Evolutionary conservation across 768 basidiomycete genomes (phyloP).

Genomic region (Tephrocybe sp.): DNA sequence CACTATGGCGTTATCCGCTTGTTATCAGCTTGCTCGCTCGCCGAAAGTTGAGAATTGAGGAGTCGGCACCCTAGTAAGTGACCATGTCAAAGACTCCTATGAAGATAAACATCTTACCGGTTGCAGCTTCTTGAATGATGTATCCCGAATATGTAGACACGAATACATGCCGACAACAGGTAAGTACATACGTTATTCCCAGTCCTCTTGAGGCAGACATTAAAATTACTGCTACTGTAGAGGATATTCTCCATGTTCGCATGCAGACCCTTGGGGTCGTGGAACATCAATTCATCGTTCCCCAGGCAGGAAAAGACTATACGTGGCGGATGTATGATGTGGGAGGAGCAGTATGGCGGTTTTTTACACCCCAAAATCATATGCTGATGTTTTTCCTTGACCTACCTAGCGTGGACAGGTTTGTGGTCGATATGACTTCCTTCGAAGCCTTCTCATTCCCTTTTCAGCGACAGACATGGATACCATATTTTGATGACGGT

Average conservation of each 20-base stretch:
- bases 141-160: constrained; percentile 61
- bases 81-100: background rate
- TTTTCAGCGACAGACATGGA: constrained; percentile 70
- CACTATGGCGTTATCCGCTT: constrained; percentile 68
- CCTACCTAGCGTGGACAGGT: constrained; percentile 56
- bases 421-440: constrained; percentile 21
- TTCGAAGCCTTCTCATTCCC: background rate
- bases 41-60: constrained; percentile 66
- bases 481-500: constrained; percentile 85
- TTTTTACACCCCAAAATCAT: constrained; percentile 7
- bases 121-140: constrained; percentile 62
- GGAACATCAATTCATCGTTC: constrained; percentile 70
- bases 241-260: constrained; percentile 78
- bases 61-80: constrained; percentile 75
- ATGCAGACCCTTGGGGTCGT: constrained; percentile 78
- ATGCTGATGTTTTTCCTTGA: background rate
- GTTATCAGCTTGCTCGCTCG: constrained; percentile 55
- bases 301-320: constrained; percentile 56
- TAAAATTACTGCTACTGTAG: constrained; percentile 32
- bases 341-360: constrained; percentile 66
- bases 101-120: background rate
- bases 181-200: no score
- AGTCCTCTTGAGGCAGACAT: background rate
- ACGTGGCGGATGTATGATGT: constrained; percentile 83
- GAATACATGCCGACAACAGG: constrained; percentile 75